Evolutionary conservation across 495 filamentous ascomycete genomes (phyloP).

Genomic region (Penicillium salamii): DNA sequence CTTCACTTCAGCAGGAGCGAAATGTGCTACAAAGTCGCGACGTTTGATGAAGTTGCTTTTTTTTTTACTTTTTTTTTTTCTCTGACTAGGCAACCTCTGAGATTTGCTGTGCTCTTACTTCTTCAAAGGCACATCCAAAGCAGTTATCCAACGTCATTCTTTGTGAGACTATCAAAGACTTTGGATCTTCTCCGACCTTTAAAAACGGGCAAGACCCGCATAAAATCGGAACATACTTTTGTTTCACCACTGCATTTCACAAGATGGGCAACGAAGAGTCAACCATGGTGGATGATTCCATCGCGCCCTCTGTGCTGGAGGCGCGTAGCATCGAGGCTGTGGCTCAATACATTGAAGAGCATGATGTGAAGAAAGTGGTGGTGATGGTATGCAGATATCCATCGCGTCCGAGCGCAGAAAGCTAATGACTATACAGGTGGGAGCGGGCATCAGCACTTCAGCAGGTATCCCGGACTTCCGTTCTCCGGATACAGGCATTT

Average conservation of each 20-base stretch:
- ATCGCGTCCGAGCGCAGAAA: neutral
- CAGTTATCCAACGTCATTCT: no score
- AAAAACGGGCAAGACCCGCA: no score
- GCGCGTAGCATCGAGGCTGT: constrained; percentile 67
- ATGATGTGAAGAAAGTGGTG: constrained; percentile 64
- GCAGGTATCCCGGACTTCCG: constrained; percentile 90
- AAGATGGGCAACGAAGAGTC: constrained; percentile 72
- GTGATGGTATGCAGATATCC: constrained; percentile 57
- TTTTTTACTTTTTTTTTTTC: no score
- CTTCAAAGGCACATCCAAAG: no score
- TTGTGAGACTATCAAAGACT: no score
- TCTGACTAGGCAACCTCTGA: no score
- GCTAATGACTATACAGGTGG: constrained; percentile 29
- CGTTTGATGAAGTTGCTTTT: neutral
- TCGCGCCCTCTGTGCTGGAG: constrained; percentile 60
- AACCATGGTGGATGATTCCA: constrained; percentile 58
- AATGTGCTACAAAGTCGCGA: neutral
- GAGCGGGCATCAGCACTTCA: constrained; percentile 65
- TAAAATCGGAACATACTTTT: no score
- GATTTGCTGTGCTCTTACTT: no score
- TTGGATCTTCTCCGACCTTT: no score
- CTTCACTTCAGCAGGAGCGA: constrained; percentile 1
- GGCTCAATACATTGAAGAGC: constrained; percentile 71
- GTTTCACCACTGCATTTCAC: no score
- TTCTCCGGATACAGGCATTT: constrained; percentile 80